Conservation (phyloP, 2,329 filamentous ascomycete species). For the Paecilomyces fulvus region DNA sequence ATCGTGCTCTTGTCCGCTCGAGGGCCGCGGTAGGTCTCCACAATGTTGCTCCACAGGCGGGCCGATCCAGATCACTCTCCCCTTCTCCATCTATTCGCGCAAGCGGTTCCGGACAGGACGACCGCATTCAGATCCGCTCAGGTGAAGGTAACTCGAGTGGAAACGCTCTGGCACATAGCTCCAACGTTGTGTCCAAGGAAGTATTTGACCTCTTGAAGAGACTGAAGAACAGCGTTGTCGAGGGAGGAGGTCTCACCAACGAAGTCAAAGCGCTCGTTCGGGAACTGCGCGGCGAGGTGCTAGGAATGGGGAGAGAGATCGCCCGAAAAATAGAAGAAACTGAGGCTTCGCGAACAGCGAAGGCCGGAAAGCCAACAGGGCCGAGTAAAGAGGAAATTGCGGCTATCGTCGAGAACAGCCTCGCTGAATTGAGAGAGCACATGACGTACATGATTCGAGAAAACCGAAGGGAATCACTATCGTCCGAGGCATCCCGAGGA, state of each 20-base stretch:
- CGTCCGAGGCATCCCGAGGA: constrained; percentile 53
- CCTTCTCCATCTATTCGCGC: not conserved
- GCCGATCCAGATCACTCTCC: constrained; percentile 26
- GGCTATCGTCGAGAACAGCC: constrained; percentile 68
- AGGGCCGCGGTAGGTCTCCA: constrained; percentile 24
- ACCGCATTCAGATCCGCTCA: not conserved
- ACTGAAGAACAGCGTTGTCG: constrained; percentile 84
- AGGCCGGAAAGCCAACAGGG: constrained; percentile 37
- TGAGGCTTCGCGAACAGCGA: constrained; percentile 38
- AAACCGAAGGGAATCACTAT: constrained; percentile 59
- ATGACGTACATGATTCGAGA: constrained; percentile 73
- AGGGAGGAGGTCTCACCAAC: constrained; percentile 79
- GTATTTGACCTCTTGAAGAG: constrained; percentile 72
- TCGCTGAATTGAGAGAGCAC: constrained; percentile 75
- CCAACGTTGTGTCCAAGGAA: constrained; percentile 57
- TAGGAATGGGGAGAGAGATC: constrained; percentile 89
- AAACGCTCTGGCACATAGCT: not conserved
- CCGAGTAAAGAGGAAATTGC: constrained; percentile 62
- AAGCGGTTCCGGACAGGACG: not conserved
- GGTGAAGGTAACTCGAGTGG: not conserved
- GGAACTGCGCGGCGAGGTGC: constrained; percentile 81
- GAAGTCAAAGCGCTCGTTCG: constrained; percentile 87
- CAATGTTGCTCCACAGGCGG: constrained; percentile 23
- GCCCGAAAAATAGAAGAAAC: constrained; percentile 66
- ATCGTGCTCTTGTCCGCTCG: constrained; percentile 45